Conservation (phyloP, 768 basidiomycete genomes). For the Fomitopsis serialis region DNA sequence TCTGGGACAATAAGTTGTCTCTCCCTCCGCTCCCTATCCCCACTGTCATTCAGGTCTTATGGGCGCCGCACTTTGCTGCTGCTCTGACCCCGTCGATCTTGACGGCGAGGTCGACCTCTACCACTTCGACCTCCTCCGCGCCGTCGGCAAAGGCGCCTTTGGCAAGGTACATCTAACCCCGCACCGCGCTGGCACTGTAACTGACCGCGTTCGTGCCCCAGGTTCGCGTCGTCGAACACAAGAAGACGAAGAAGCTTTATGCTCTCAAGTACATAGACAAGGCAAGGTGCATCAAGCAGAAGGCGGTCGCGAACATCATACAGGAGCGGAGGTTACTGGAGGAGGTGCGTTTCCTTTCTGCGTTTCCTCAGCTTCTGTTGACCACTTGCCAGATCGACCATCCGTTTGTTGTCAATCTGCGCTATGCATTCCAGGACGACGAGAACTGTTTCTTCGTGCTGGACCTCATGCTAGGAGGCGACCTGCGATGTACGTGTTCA, state of each 20-base stretch:
- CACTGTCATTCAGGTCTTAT: conserved; percentile 12
- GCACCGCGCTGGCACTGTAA: not conserved
- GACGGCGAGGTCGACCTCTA: conserved; percentile 73
- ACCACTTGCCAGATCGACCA: conserved; percentile 66
- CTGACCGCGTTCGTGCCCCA: conserved; percentile 23
- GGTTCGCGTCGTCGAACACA: conserved; percentile 98
- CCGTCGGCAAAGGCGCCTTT: conserved; percentile 96
- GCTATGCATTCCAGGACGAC: conserved; percentile 97
- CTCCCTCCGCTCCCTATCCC: conserved; percentile 7
- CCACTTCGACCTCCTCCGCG: conserved; percentile 94
- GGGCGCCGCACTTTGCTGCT: conserved; percentile 26
- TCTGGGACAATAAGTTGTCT: conserved; percentile 13
- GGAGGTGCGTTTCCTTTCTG: conserved; percentile 53
- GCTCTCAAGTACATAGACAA: conserved; percentile 99
- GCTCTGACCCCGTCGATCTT: conserved; percentile 46
- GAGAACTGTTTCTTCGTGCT: conserved; percentile 97
- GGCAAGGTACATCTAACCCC: conserved; percentile 69
- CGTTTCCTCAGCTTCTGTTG: not conserved
- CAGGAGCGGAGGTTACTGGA: conserved; percentile 91
- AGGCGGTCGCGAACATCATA: conserved; percentile 87
- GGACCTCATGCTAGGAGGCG: conserved; percentile 94
- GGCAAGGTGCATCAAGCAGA: conserved; percentile 83
- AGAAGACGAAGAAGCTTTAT: conserved; percentile 85
- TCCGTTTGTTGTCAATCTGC: conserved; percentile 83
- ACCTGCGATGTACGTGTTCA: conserved; percentile 72